phyloP scores from a whole-genome alignment of 2,329 filamentous ascomycete genomes.

The Scleromitrula shiraiana region DNA sequence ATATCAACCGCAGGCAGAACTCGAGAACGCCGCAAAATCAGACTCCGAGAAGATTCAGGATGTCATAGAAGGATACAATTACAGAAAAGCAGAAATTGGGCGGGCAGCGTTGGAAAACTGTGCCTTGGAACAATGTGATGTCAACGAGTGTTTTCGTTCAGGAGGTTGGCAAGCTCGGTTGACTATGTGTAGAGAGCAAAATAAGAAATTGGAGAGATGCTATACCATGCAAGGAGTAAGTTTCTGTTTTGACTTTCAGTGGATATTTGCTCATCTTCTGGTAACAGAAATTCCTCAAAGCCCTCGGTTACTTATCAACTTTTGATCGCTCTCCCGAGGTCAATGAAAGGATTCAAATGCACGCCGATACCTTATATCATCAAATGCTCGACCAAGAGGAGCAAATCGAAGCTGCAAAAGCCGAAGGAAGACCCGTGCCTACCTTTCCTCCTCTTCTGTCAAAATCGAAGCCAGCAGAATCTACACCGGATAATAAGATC shows the following conservation, averaged over 20 bases:
- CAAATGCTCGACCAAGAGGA: constrained; percentile 78
- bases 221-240: constrained; percentile 78
- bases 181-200: constrained; percentile 75
- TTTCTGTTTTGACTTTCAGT: constrained; percentile 1
- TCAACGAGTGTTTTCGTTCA: constrained; percentile 72
- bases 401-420: constrained; percentile 61
- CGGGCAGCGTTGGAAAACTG: constrained; percentile 88
- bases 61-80: constrained; percentile 77
- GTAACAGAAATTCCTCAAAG: constrained; percentile 77
- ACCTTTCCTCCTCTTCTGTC: constrained; percentile 49
- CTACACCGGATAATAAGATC: constrained; percentile 10
- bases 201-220: constrained; percentile 73
- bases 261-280: background rate
- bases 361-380: constrained; percentile 85
- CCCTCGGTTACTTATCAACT: constrained; percentile 74
- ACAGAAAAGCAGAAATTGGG: constrained; percentile 69
- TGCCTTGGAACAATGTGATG: constrained; percentile 73
- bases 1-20: constrained; percentile 64
- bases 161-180: constrained; percentile 61
- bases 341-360: constrained; percentile 90
- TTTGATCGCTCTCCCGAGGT: constrained; percentile 55
- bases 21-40: constrained; percentile 61
- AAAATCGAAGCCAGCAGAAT: constrained; percentile 8
- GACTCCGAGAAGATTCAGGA: constrained; percentile 75
- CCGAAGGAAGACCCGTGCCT: constrained; percentile 50